Evolutionary conservation across 2,329 filamentous ascomycete species (phyloP), one percentile per base, ranked within the genome.

Genomic region (Coleophoma cylindrospora): DNA sequence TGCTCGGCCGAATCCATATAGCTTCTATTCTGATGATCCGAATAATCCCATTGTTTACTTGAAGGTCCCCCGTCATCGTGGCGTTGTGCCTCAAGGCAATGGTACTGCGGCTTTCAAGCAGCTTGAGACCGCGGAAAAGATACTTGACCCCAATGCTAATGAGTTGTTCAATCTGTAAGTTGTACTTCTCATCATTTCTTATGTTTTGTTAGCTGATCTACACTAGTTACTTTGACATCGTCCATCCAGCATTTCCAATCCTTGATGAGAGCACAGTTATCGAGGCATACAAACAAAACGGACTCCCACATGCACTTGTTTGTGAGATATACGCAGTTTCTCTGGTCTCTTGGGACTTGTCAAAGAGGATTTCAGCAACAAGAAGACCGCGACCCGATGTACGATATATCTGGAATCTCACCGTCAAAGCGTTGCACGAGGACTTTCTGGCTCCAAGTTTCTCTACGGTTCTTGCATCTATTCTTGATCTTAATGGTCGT

Each of bases 321-420:
- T 75, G 77, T 38, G 76, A 76, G 50, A 64, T 85, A 1, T 80
- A 83, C 56, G 81, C 80, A 0, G 76, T 80, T 57, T 74, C 76
- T 0, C 61, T 83, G 3, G 71, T 79, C 3, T 82, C 79, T 57
- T 85, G 81, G 81, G 70, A 72, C 22, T 71, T 73, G 47, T 74
- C 73, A 0, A 68, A 69, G 0, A 64, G 68, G 4, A 60, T 77
- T 3, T 65, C 67, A 4, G 64, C 65, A 5, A 41, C 21, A 8
- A 34, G 46, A n/a, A 72, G 77, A 50, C 71, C 74, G 4, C 70
- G 75, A 44, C 80, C 81, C 0, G 80, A 85, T 57, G 70, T 73
- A 38, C 74, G 79, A 41, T 84, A 81, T 60, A 75, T 80, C 9
- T 83, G 83, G 73, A 84, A 84, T 51, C 72, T 82, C 51, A 80